Evolutionary conservation across 352 stramenopile species (phyloP), one percentile per base, ranked within the genome.

Genomic region (Pythium myriotylum): DNA sequence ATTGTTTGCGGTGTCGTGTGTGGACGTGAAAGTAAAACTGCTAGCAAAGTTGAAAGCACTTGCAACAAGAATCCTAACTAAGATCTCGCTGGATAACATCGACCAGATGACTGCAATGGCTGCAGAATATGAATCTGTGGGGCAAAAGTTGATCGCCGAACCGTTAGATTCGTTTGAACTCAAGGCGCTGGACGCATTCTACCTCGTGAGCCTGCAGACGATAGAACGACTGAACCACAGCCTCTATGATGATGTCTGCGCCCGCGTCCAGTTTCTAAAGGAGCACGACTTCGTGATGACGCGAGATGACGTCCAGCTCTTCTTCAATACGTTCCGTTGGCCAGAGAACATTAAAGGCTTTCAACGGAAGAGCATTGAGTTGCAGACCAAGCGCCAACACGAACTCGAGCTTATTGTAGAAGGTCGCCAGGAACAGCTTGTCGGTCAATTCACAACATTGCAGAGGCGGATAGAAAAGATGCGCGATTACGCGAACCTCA

Each of bases 381-480:
- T 96, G 4, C 91, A 97, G 62, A 88, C 82, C 23, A 94, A 91
- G 54, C 76, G 93, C 0, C 93, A 97, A 64, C 79, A 90, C 54
- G 90, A 97, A 54, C 58, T 97, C 32, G 89, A 97, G 53, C 67
- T 95, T 6, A 91, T 96, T 27, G 83, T 96, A 10, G 88, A 97
- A 63, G 89, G 85, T 6, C 81, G 93, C 0, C 87, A 96, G 62
- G 91, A 97, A 62, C 86, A 96, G 49, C 81, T 98, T 4, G 56
- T 77, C 2, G 79, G 61, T 3, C 84, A 97, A 51, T 94, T 95
- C 52, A 69, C 76, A 1, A 82, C 75, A 4, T 65, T 97, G 10
- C 77, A 93, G 46, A 79, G 83, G 1, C 94, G 94, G 8, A 89
- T 97, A 35, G 90, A 97, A 54, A 97, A 97, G 62, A 90, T 97